Percentiles rank a stretch among this genome's conserved stretches.
phyloP scores from a whole-genome alignment of 345 rosid genomes.

The Pugionium dolabratum region DNA sequence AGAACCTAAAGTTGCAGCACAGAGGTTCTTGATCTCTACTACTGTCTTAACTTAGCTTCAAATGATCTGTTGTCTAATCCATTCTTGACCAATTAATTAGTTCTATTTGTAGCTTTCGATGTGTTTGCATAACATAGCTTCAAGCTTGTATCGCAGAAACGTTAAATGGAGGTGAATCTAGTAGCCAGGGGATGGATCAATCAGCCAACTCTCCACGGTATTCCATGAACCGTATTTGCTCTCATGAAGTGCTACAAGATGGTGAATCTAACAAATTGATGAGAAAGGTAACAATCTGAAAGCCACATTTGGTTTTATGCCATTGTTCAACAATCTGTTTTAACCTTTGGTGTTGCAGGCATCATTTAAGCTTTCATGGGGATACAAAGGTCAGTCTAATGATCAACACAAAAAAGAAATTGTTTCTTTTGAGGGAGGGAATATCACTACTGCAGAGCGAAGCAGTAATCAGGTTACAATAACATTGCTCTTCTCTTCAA shows the following conservation, averaged over 20 bases:
- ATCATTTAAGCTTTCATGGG: slow-evolving; percentile 95
- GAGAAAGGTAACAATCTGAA: slow-evolving; percentile 62
- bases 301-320: too few relatives aligned
- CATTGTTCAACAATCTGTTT: neutral
- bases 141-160: slow-evolving; percentile 48
- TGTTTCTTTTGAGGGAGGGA: slow-evolving; percentile 93
- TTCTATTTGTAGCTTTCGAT: neutral
- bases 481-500: neutral
- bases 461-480: slow-evolving; percentile 79
- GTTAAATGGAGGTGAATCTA: slow-evolving; percentile 43
- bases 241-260: slow-evolving; percentile 82
- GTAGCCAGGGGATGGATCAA: slow-evolving; percentile 42
- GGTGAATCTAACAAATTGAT: slow-evolving; percentile 55
- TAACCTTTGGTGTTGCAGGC: slow-evolving; percentile 55
- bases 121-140: slow-evolving; percentile 23
- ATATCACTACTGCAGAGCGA: slow-evolving; percentile 87
- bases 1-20: slow-evolving; percentile 49
- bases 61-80: neutral
- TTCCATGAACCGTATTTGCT: slow-evolving; percentile 66
- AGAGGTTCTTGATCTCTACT: slow-evolving; percentile 51
- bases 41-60: neutral
- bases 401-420: slow-evolving; percentile 95
- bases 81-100: too few relatives aligned
- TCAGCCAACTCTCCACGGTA: slow-evolving; percentile 41
- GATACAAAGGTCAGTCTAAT: slow-evolving; percentile 75